Conservation (phyloP, 2,329 filamentous ascomycete species). For the Blastomyces gilchristii region DNA sequence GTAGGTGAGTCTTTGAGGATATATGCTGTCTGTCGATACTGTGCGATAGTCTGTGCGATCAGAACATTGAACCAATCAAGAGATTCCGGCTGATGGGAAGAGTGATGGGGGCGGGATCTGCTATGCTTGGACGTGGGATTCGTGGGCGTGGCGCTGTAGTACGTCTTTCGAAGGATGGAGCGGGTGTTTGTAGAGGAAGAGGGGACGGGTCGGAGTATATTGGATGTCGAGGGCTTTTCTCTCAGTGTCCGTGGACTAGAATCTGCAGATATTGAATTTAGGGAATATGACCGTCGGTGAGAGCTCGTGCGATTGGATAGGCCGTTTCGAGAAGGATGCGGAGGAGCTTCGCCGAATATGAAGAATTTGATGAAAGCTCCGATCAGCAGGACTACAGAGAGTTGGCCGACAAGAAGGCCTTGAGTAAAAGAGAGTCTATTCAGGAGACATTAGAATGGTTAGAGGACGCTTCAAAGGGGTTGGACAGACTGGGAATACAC, state of each 20-base stretch:
- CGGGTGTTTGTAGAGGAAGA: conserved; percentile 73
- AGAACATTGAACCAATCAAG: conserved; percentile 99
- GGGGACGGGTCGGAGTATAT: conserved; percentile 60
- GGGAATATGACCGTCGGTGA: conserved; percentile 64
- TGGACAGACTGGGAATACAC: conserved; percentile 3
- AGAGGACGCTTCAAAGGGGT: not conserved
- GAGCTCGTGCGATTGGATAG: conserved; percentile 64
- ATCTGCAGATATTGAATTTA: conserved; percentile 32
- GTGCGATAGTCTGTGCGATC: conserved; percentile 90
- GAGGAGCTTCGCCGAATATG: conserved; percentile 91
- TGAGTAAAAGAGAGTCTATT: conserved; percentile 78
- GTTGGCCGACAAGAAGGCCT: conserved; percentile 82
- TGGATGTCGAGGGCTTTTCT: conserved; percentile 48
- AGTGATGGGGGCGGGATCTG: conserved; percentile 36
- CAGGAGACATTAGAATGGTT: not conserved
- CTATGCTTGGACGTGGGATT: conserved; percentile 33
- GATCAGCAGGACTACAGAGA: conserved; percentile 82
- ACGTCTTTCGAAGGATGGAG: conserved; percentile 82
- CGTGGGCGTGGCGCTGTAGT: conserved; percentile 60
- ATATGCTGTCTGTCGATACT: conserved; percentile 85
- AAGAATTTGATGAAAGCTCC: conserved; percentile 99
- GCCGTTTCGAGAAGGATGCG: conserved; percentile 66
- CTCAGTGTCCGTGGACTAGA: conserved; percentile 37
- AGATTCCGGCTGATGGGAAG: conserved; percentile 91
- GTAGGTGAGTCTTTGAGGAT: conserved; percentile 57